Evolutionary conservation across 1,284 basidiomycete species (phyloP).

Genomic region (Rhodotorula sp.): DNA sequence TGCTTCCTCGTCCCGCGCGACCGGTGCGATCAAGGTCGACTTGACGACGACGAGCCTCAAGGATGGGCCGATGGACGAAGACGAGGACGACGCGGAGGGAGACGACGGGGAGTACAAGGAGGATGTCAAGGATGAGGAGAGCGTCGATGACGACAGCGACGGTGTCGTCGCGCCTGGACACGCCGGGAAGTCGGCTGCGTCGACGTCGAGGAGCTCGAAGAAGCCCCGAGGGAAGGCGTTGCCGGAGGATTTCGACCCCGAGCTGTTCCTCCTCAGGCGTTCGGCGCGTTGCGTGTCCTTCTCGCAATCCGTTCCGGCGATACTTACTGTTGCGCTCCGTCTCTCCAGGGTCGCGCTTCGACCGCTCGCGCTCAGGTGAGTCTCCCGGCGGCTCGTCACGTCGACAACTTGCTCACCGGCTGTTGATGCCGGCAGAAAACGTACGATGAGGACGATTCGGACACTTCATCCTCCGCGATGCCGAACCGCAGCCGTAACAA

Average conservation of each 20-base stretch:
- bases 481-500: constrained; percentile 18
- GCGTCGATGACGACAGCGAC: constrained; percentile 11
- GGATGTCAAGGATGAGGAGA: neutral
- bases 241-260: constrained; percentile 39
- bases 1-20: neutral
- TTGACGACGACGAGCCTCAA: neutral
- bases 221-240: constrained; percentile 19
- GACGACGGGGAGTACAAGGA: constrained; percentile 22
- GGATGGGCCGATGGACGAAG: neutral
- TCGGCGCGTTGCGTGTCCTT: constrained; percentile 31
- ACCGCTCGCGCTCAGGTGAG: constrained; percentile 18
- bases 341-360: constrained; percentile 30
- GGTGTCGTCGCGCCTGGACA: constrained; percentile 24
- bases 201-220: neutral
- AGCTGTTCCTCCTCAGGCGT: constrained; percentile 43
- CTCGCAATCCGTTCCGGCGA: neutral
- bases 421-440: neutral
- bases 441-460: constrained; percentile 33
- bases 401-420: neutral
- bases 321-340: neutral
- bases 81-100: constrained; percentile 22
- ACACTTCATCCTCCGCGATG: constrained; percentile 3
- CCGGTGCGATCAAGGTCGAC: neutral
- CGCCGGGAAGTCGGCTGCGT: neutral
- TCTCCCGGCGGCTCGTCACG: neutral